A percentile compares a stretch with the other conserved stretches of the same genome.
phyloP scores from a whole-genome alignment of 2,329 filamentous ascomycete species.

The Colletotrichum camelliae region DNA sequence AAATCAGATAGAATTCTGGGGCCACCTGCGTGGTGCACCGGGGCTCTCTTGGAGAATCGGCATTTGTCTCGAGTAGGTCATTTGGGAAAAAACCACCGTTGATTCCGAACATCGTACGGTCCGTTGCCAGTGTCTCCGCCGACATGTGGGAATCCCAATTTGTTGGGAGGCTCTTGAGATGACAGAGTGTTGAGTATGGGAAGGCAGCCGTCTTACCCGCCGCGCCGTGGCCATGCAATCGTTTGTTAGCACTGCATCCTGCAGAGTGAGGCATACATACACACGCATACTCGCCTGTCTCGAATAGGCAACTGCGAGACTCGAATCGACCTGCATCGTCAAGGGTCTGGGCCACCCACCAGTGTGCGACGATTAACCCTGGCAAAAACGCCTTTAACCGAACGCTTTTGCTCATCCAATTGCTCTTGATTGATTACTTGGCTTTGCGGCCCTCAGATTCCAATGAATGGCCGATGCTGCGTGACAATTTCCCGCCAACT shows the following conservation, averaged over 20 bases:
- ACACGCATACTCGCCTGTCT: background rate
- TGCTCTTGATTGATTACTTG: background rate
- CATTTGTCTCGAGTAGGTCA: background rate
- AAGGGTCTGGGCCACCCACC: background rate
- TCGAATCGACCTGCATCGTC: background rate
- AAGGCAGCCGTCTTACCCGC: background rate
- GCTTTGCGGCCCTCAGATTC: background rate
- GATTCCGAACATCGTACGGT: conserved; percentile 4
- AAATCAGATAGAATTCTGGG: background rate
- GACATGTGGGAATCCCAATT: conserved; percentile 5
- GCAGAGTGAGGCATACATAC: background rate
- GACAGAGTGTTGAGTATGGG: conserved; percentile 12
- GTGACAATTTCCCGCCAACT: background rate
- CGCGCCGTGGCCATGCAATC: background rate
- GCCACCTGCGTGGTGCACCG: background rate
- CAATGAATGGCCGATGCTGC: background rate
- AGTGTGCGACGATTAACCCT: background rate
- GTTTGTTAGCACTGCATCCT: background rate
- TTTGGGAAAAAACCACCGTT: background rate
- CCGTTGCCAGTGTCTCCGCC: background rate
- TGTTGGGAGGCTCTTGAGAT: conserved; percentile 11
- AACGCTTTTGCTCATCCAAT: background rate
- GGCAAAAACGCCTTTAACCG: background rate
- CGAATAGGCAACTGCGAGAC: background rate
- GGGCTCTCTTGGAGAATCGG: background rate